Evolutionary conservation across 208 protist species (phyloP).

Genomic region (Leishmania guyanensis): DNA sequence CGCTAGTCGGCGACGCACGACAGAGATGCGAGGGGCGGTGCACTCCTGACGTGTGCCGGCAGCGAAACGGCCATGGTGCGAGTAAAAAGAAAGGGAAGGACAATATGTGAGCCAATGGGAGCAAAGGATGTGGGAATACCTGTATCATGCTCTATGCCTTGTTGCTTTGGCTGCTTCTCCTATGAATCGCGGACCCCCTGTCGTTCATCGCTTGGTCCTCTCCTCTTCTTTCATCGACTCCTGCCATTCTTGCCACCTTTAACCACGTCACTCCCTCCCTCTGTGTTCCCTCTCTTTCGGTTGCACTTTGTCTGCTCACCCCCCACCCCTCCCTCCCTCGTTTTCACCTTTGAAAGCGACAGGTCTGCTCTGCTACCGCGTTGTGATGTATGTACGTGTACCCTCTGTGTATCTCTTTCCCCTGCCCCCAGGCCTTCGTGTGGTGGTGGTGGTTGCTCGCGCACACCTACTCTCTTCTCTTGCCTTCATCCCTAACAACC

Average conservation of each 20-base stretch:
- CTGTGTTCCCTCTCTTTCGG: neutral
- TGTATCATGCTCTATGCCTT: neutral
- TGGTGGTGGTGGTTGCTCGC: neutral
- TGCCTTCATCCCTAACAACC: neutral
- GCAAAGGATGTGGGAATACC: neutral
- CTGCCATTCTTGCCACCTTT: neutral
- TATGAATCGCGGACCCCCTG: neutral
- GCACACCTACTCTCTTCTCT: neutral
- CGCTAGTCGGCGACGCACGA: conserved; percentile 29
- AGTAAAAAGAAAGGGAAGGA: neutral
- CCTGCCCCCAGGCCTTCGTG: neutral
- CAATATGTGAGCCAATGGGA: neutral
- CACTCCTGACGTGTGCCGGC: neutral
- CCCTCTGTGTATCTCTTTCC: neutral
- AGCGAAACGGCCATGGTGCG: neutral
- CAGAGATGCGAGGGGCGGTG: neutral
- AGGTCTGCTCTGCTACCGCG: neutral
- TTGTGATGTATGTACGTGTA: neutral
- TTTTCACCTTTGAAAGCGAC: neutral
- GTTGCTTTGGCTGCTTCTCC: neutral
- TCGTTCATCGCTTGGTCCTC: neutral
- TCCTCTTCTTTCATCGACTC: neutral
- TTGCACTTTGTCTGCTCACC: neutral
- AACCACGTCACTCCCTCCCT: too few species aligned
- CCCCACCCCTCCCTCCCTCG: neutral